Evolutionary conservation across 2,329 filamentous ascomycete species (phyloP).

Genomic region (Fusarium continuum): DNA sequence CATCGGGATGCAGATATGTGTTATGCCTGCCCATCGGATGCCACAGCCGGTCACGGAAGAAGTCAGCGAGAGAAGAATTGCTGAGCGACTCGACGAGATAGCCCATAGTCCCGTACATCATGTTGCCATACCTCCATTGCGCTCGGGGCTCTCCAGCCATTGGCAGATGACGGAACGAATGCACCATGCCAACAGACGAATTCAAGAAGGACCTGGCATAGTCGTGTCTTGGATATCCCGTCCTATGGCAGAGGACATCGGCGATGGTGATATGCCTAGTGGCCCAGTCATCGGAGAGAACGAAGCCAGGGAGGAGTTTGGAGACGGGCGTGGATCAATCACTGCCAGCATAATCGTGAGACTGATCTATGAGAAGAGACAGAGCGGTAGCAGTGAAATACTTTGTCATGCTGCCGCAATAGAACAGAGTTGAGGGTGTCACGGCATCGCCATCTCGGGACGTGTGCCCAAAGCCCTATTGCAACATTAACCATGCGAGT

Average conservation of each 20-base stretch:
- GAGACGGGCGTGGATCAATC: slow-evolving; percentile 57
- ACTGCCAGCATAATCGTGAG: slow-evolving; percentile 52
- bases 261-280: slow-evolving; percentile 59
- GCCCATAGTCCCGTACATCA: slow-evolving; percentile 56
- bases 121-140: slow-evolving; percentile 58
- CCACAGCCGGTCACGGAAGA: slow-evolving; percentile 53
- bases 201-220: slow-evolving; percentile 23
- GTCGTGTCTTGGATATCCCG: slow-evolving; percentile 57
- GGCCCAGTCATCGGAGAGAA: slow-evolving; percentile 53
- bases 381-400: slow-evolving; percentile 60
- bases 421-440: slow-evolving; percentile 59
- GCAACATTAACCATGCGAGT: background rate
- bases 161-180: slow-evolving; percentile 54
- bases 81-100: slow-evolving; percentile 53
- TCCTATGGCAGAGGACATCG: slow-evolving; percentile 60
- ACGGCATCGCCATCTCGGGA: slow-evolving; percentile 48
- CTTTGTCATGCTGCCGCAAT: slow-evolving; percentile 63
- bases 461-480: slow-evolving; percentile 53
- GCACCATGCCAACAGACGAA: slow-evolving; percentile 41
- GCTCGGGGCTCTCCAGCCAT: slow-evolving; percentile 54
- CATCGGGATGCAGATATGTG: slow-evolving; percentile 45
- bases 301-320: slow-evolving; percentile 57
- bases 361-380: slow-evolving; percentile 56
- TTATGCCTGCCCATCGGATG: slow-evolving; percentile 54
- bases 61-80: slow-evolving; percentile 48